Evolutionary conservation across 1,284 basidiomycete species (phyloP), one percentile per base, ranked within the genome.

Genomic region (Puccinia novopanici): DNA sequence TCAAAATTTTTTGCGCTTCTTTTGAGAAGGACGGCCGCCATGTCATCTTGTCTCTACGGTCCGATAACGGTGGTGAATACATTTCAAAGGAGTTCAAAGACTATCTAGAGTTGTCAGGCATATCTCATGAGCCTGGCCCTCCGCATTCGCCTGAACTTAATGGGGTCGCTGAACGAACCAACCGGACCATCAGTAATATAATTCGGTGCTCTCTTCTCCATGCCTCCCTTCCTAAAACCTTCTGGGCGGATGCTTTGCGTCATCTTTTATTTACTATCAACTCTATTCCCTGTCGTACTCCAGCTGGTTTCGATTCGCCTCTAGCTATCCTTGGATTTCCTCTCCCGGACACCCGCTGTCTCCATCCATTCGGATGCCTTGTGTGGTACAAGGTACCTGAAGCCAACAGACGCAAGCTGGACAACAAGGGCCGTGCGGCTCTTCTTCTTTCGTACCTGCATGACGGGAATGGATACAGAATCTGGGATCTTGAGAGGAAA

Each of bases 1-100:
- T 88, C 80, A 83, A 84, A 72, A 54, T 80, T 2, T 87, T 84
- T 82, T 84, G 86, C 50, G 83, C 85, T 0, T 76, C 81, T 73
- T 81, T 82, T 4, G 83, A 86, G 73, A 83, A 81, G 24, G 71
- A 81, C 24, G 81, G 82, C 12, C 83, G 82, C 0, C 10, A 19
- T 17, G 82, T 74, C 10, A 70, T 70, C 24, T 22, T 70, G 3
- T 24, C 67, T 13, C 55, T 75, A 5, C 57, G 34, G 8, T n/a
- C 27, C 2, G 71, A 73, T 8, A 71, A 71, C 40, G 67, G 71
- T 3, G 71, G 71, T 4, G 30, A 73, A 24, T 73, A 30, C 50
- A 24, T 50, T 5, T 50, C 10, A 15, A 73, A 27, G 15, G 30
- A 50, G 12, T 34, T 74, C 22, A 12, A 9, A 6, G 12, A 5